Evolutionary conservation across 2,329 filamentous ascomycete species (phyloP).

Genomic region (Fusarium brevicatenulatum): DNA sequence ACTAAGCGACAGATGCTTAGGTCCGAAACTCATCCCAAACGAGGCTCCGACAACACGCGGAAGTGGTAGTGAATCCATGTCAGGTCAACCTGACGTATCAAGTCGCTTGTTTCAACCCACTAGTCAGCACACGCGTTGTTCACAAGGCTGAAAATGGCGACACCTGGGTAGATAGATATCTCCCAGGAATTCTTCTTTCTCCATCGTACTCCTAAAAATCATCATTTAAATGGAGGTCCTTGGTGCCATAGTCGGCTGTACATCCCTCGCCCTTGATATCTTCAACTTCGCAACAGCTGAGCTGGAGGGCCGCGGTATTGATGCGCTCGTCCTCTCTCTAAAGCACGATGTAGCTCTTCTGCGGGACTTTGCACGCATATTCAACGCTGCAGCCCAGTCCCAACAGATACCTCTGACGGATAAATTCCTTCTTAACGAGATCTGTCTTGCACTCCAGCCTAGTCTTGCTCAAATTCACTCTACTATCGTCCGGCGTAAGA

Average conservation of each 20-base stretch:
- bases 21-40: neutral
- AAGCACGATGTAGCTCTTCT: neutral
- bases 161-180: neutral
- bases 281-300: neutral
- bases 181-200: neutral
- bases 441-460: neutral
- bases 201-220: no score
- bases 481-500: neutral
- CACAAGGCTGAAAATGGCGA: neutral
- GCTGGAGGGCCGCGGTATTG: neutral
- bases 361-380: neutral
- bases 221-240: neutral
- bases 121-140: no score
- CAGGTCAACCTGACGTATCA: neutral
- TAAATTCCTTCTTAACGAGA: neutral
- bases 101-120: neutral
- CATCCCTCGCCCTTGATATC: neutral
- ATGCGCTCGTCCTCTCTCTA: neutral
- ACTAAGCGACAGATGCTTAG: no score
- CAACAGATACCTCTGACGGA: neutral
- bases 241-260: neutral
- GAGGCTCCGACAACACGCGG: neutral
- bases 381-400: neutral
- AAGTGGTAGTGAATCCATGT: neutral
- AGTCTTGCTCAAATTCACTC: neutral